Conservation (phyloP, 2,329 filamentous ascomycete species). For the Aspergillus alliaceus region DNA sequence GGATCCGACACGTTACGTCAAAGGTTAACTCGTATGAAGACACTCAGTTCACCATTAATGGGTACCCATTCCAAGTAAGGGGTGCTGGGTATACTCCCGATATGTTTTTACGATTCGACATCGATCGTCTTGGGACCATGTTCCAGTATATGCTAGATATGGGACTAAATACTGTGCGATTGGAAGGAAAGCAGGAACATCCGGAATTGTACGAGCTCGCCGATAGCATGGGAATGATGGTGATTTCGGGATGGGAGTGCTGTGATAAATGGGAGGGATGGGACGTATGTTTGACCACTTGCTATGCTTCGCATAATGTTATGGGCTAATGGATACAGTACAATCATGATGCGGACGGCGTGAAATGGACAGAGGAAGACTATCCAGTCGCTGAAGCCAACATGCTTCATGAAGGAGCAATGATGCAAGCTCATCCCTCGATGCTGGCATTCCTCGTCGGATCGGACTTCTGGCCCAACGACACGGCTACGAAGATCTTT, state of each 20-base stretch:
- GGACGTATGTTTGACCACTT: slow-evolving; percentile 29
- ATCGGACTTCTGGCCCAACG: slow-evolving; percentile 64
- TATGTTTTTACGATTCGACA: slow-evolving; percentile 61
- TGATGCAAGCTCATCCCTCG: slow-evolving; percentile 62
- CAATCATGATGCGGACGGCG: slow-evolving; percentile 53
- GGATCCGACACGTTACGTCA: slow-evolving; percentile 56
- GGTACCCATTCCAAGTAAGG: slow-evolving; percentile 58
- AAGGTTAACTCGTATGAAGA: slow-evolving; percentile 55
- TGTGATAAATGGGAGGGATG: slow-evolving; percentile 69
- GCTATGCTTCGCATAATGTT: neutral
- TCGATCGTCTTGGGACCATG: slow-evolving; percentile 48
- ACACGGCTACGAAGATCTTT: slow-evolving; percentile 56
- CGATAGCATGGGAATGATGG: slow-evolving; percentile 61
- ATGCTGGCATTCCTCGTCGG: slow-evolving; percentile 60
- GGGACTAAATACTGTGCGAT: slow-evolving; percentile 62
- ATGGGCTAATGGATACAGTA: slow-evolving; percentile 40
- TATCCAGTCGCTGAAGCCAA: slow-evolving; percentile 56
- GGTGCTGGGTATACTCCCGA: slow-evolving; percentile 63
- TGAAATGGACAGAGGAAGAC: slow-evolving; percentile 54
- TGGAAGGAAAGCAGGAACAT: slow-evolving; percentile 66
- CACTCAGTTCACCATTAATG: slow-evolving; percentile 58
- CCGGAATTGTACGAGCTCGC: slow-evolving; percentile 60
- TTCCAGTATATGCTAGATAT: slow-evolving; percentile 59
- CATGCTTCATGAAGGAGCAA: slow-evolving; percentile 60
- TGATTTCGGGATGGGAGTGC: slow-evolving; percentile 65